Conservation (phyloP, 257 asterid genomes). For the Cruciata laevipes region DNA sequence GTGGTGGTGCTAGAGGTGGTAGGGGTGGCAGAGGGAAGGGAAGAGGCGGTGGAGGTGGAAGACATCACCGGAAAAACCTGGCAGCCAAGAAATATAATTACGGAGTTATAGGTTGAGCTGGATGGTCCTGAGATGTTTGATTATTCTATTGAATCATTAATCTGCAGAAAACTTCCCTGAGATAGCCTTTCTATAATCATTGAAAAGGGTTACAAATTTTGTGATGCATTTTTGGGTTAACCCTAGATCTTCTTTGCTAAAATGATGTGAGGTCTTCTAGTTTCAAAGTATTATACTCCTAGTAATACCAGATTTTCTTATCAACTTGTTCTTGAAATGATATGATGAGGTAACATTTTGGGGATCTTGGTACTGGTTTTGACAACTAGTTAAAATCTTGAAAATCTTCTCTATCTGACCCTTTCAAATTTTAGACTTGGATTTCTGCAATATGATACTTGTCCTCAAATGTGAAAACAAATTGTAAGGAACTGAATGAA, state of each 20-base stretch:
- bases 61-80: conserved; percentile 46
- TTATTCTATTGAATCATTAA: not conserved
- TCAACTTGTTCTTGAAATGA: not conserved
- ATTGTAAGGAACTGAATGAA: too few species aligned
- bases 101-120: conserved; percentile 42
- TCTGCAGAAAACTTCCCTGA: not conserved
- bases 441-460: too few species aligned
- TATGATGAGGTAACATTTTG: not conserved
- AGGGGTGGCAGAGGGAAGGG: conserved; percentile 33
- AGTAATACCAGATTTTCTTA: not conserved
- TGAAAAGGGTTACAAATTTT: not conserved
- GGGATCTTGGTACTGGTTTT: not conserved
- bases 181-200: too few species aligned
- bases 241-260: not conserved
- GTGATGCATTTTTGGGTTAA: not conserved
- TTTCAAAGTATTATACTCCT: not conserved
- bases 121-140: not conserved
- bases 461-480: too few species aligned
- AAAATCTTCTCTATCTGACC: not conserved
- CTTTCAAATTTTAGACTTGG: too few species aligned
- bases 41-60: conserved; percentile 61
- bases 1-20: conserved; percentile 23
- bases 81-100: conserved; percentile 71
- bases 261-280: not conserved
- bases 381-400: not conserved